These are phyloP conservation scores for Calonectria naviculata DNA, from an alignment of 2,329 filamentous ascomycete species.

Conservation along the genomic window DNA sequence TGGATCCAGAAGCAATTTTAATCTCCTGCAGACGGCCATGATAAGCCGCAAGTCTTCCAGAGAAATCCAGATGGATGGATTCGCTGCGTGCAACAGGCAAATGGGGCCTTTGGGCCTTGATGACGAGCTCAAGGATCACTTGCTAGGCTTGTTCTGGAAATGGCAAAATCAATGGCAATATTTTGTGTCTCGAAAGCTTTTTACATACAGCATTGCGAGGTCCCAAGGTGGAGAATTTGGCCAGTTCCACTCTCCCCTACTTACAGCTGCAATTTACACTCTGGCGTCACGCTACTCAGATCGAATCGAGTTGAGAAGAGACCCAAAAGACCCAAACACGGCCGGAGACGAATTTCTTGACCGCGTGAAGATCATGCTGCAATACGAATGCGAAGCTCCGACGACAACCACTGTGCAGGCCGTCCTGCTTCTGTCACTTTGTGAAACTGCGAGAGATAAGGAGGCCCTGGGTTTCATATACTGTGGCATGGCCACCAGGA, in stretches of 20 bases:
- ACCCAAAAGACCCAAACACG: constrained; percentile 30
- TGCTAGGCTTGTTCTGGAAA: constrained; percentile 37
- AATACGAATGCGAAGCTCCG: constrained; percentile 35
- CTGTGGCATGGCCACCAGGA: constrained; percentile 33
- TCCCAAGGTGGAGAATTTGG: constrained; percentile 12
- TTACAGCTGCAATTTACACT: constrained; percentile 33
- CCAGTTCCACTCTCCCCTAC: constrained; percentile 30
- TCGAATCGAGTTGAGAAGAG: constrained; percentile 28
- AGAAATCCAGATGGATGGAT: neutral
- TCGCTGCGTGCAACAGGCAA: neutral
- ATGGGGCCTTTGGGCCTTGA: constrained; percentile 7
- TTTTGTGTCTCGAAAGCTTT: constrained; percentile 32
- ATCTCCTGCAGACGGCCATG: neutral
- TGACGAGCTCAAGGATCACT: constrained; percentile 34
- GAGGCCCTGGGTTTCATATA: constrained; percentile 37
- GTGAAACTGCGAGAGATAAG: constrained; percentile 32
- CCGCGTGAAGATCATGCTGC: constrained; percentile 32
- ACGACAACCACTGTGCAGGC: constrained; percentile 37
- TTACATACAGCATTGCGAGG: neutral
- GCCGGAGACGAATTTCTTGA: constrained; percentile 31
- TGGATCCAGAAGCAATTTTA: constrained; percentile 32
- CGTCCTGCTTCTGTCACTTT: constrained; percentile 29
- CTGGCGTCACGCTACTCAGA: constrained; percentile 37
- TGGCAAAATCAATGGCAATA: constrained; percentile 43
- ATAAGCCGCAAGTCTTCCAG: neutral